Conservation (phyloP, 2,329 filamentous ascomycete genomes). For the Zalaria sp. region DNA sequence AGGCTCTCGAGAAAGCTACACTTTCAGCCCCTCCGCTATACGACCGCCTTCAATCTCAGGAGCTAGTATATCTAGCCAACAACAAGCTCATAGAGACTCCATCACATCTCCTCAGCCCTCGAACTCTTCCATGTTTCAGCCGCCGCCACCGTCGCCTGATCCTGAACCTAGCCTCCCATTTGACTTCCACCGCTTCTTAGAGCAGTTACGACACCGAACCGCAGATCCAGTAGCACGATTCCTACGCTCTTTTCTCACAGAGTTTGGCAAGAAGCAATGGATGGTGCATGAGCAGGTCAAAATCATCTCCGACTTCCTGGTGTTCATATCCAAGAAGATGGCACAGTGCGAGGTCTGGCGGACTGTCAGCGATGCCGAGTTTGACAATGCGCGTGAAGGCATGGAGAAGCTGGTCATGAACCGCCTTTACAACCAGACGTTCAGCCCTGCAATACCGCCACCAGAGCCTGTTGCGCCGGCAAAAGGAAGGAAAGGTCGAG, state of each 20-base stretch:
- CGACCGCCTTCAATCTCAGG: constrained; percentile 13
- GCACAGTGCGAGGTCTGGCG: constrained; percentile 92
- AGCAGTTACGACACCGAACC: constrained; percentile 88
- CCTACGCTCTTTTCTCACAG: constrained; percentile 80
- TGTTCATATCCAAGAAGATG: constrained; percentile 98
- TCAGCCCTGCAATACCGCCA: constrained; percentile 81
- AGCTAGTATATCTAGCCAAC: constrained; percentile 8
- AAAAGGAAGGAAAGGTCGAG: constrained; percentile 50
- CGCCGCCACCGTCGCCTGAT: constrained; percentile 39
- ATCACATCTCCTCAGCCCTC: constrained; percentile 7
- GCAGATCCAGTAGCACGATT: constrained; percentile 97
- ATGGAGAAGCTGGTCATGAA: constrained; percentile 99
- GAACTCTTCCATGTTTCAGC: constrained; percentile 37
- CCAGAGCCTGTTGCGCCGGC: constrained; percentile 55
- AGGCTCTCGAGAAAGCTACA: constrained; percentile 8
- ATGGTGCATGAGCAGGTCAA: constrained; percentile 99
- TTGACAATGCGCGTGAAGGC: constrained; percentile 93
- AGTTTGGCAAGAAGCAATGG: constrained; percentile 97
- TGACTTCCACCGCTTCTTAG: constrained; percentile 92
- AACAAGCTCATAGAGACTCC: constrained; percentile 14
- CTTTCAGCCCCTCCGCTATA: constrained; percentile 5
- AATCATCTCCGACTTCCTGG: constrained; percentile 90
- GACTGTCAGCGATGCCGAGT: constrained; percentile 88
- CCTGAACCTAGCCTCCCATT: constrained; percentile 75
- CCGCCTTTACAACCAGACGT: constrained; percentile 84